These are phyloP conservation scores for Rhododendron simsii DNA, from an alignment of 148 eudicot genomes.

Conservation along the genomic window DNA sequence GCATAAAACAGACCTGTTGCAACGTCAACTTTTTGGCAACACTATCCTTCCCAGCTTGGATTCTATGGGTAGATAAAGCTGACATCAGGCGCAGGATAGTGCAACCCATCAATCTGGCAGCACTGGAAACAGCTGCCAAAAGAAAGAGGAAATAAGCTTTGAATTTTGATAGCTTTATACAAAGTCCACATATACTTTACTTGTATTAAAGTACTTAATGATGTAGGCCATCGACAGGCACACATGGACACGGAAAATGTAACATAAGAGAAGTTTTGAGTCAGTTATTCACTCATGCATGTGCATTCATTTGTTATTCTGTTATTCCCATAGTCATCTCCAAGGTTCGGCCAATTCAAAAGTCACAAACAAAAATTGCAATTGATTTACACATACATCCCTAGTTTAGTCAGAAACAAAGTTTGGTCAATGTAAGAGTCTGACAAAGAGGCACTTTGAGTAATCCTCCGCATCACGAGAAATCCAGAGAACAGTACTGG, in stretches of 20 bases:
- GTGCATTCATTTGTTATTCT: not conserved
- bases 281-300: slow-evolving; percentile 3
- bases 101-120: slow-evolving; percentile 84
- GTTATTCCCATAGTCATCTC: not conserved
- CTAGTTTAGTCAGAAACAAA: not conserved
- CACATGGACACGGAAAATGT: not conserved
- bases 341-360: not conserved
- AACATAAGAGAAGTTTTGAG: not conserved
- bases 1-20: slow-evolving; percentile 59
- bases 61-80: slow-evolving; percentile 60
- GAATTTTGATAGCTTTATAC: not conserved
- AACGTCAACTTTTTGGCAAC: slow-evolving; percentile 63
- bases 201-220: not conserved
- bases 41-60: slow-evolving; percentile 76
- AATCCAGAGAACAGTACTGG: not conserved
- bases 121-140: slow-evolving; percentile 59
- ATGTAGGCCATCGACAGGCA: not conserved
- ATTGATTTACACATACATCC: not conserved
- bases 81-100: slow-evolving; percentile 51
- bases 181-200: not conserved
- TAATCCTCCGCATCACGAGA: no score
- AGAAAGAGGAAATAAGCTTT: slow-evolving; percentile 6
- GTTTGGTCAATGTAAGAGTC: not conserved
- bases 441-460: not conserved
- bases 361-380: not conserved